Conservation (phyloP, 371 early-diverging fungal species). For the Mucor irregularis region DNA sequence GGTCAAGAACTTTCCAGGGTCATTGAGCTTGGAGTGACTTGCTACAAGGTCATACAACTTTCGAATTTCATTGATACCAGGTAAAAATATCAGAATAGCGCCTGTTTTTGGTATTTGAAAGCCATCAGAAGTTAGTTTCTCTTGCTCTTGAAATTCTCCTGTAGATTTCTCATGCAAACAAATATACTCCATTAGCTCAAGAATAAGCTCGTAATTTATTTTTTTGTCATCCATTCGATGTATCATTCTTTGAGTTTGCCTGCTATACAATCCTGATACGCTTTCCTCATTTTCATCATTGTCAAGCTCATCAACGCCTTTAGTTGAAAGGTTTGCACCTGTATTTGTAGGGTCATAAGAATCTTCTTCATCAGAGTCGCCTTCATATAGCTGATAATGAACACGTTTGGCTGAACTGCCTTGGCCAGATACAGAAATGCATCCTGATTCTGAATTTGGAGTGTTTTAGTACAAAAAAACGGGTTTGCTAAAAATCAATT, state of each 20-base stretch:
- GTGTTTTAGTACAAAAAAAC: no score
- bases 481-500: no score
- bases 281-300: constrained; percentile 28
- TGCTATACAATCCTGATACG: no score
- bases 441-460: no score
- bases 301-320: constrained; percentile 26
- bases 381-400: constrained; percentile 52
- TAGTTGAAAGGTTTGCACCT: constrained; percentile 20
- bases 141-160: no score
- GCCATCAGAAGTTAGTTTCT: no score
- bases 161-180: constrained; percentile 17
- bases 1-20: constrained; percentile 50
- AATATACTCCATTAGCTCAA: constrained; percentile 65
- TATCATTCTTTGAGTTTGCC: constrained; percentile 49
- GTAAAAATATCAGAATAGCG: constrained; percentile 86
- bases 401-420: constrained; percentile 43
- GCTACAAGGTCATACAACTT: constrained; percentile 56
- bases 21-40: constrained; percentile 43
- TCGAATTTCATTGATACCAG: constrained; percentile 85
- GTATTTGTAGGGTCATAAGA: constrained; percentile 31
- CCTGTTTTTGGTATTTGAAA: constrained; percentile 57
- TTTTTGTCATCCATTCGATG: constrained; percentile 61
- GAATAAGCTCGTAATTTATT: constrained; percentile 74
- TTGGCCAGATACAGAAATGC: constrained; percentile 28
- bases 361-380: constrained; percentile 43